Base-by-base conservation (phyloP, 257 asterid species). In the Nicotiana noctiflora region DNA sequence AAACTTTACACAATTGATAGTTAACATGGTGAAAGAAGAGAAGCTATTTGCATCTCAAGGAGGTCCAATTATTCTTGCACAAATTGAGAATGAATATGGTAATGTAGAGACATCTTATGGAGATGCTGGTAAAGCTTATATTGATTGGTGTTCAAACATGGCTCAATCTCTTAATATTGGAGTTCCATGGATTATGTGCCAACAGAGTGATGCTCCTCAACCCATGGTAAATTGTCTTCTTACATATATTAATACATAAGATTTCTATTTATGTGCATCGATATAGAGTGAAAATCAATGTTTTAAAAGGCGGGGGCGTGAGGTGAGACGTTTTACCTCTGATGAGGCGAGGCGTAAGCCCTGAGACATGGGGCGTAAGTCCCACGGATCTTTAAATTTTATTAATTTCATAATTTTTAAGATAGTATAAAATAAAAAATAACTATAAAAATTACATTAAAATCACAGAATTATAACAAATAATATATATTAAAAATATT, bases 121-220 rank as follows among this genome's bases (percentile, higher is more conserved):
- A 72, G 90, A 29, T 19, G 91, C 88, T 5, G 98, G 97, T 2
- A 81, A 88, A 76, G 84, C 88, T 1, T 93, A 93, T 53, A 55
- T 90, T 0, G 75, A 92, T 52, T 93, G 96, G 97, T 88, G 94
- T 34, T 89, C 94, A 8, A 84, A 75, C 2, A 81, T 92, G 89
- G 98, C 98, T 29, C 44, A 77, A 0, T 86, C 94, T 1, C 82
- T 88, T 0, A 64, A 89, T 27, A 86, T 88, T 15, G 98, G 98
- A 12, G 89, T 93, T 18, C 98, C 98, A 18, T 93, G 98, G 98
- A 80, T 93, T 31, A 93, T 93, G 98, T 93, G 98, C 79, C 93
- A 92, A 84, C 86, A 93, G 80, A 1, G 12, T 1, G 88, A 93
- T 88, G 97, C 98, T 53, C 98, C 98, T 0, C 49, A 77, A 15